Evolutionary conservation across 176 grass and related monocot genomes (phyloP).

Genomic region (Oryza rufipogon): DNA sequence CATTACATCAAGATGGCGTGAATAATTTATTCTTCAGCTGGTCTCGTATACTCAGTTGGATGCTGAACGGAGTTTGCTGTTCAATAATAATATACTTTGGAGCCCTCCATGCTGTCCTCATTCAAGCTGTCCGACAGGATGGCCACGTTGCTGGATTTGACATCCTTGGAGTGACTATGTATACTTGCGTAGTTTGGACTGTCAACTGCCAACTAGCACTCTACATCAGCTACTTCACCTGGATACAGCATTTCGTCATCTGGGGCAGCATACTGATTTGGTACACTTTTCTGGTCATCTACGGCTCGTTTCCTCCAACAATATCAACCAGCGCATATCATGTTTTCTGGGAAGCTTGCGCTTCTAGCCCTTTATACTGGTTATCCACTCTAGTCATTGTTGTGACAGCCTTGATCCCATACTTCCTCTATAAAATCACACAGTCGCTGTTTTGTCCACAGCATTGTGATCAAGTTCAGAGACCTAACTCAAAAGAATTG

Average conservation of each 20-base stretch:
- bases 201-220: conserved; percentile 90
- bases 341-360: conserved; percentile 73
- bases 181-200: conserved; percentile 89
- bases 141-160: conserved; percentile 60
- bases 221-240: conserved; percentile 82
- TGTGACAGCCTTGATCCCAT: conserved; percentile 72
- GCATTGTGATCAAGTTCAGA: conserved; percentile 64
- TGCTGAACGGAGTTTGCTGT: conserved; percentile 77
- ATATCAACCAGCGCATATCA: conserved; percentile 64
- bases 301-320: conserved; percentile 58
- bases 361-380: conserved; percentile 70
- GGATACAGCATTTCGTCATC: conserved; percentile 86
- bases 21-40: conserved; percentile 89
- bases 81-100: conserved; percentile 83
- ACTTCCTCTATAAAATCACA: conserved; percentile 48
- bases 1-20: conserved; percentile 85
- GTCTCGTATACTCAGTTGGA: conserved; percentile 70
- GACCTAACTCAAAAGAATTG: conserved; percentile 55
- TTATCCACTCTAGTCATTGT: conserved; percentile 68
- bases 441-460: conserved; percentile 64
- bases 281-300: conserved; percentile 66
- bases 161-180: conserved; percentile 85
- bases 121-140: conserved; percentile 71
- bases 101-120: conserved; percentile 54
- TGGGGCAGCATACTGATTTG: conserved; percentile 83